These are phyloP conservation scores for Tricholoma matsutake DNA, from an alignment of 768 basidiomycete species.

Conservation along the genomic window DNA sequence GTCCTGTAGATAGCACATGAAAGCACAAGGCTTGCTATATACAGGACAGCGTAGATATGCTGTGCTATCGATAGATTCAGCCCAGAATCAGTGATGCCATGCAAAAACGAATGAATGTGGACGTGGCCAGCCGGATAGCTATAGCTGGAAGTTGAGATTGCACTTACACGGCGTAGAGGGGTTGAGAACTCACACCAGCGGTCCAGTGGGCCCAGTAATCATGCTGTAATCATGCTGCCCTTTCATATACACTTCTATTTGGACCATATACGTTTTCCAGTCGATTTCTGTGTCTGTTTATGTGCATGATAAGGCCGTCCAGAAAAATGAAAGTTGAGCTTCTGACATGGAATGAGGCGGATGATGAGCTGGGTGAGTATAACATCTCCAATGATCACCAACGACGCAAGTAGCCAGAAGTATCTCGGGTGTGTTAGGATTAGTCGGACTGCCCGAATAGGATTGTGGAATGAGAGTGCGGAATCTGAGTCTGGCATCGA, in stretches of 20 bases:
- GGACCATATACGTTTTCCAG: slow-evolving; percentile 94
- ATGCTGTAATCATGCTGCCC: slow-evolving; percentile 81
- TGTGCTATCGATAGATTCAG: slow-evolving; percentile 63
- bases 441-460: slow-evolving; percentile 21
- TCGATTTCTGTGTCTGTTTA: slow-evolving; percentile 94
- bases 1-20: slow-evolving; percentile 67
- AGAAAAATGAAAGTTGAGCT: slow-evolving; percentile 3
- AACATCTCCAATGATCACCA: slow-evolving; percentile 74
- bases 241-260: slow-evolving; percentile 71
- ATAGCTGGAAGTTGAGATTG: slow-evolving; percentile 3
- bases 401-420: slow-evolving; percentile 63
- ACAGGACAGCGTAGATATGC: slow-evolving; percentile 74
- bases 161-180: neutral
- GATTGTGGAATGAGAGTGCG: slow-evolving; percentile 3
- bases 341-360: slow-evolving; percentile 77
- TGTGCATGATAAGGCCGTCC: slow-evolving; percentile 11
- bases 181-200: slow-evolving; percentile 67
- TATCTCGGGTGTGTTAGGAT: slow-evolving; percentile 54
- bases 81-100: slow-evolving; percentile 60
- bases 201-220: slow-evolving; percentile 89
- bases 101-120: slow-evolving; percentile 72
- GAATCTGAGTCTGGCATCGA: slow-evolving; percentile 11
- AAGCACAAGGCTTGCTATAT: slow-evolving; percentile 61
- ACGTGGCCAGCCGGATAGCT: slow-evolving; percentile 97
- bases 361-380: slow-evolving; percentile 79